phyloP scores from a whole-genome alignment of 2,329 filamentous ascomycete species.

The Fusarium palustre region DNA sequence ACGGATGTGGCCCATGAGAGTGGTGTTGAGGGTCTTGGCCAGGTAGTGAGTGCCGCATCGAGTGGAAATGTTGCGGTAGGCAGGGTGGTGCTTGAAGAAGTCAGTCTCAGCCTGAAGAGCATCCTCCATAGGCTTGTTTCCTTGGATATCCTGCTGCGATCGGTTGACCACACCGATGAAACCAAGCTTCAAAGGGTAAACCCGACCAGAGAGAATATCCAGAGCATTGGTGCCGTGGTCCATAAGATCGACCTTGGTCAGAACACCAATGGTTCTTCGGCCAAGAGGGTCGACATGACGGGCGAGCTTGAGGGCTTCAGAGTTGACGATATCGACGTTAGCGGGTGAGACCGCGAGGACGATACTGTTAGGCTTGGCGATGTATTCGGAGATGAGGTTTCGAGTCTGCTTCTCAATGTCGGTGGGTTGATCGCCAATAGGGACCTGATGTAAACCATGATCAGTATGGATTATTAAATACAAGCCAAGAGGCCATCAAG shows the following conservation, averaged over 20 bases:
- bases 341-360: slow-evolving; percentile 96
- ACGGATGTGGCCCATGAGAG: slow-evolving; percentile 95
- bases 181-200: slow-evolving; percentile 95
- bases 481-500: slow-evolving; percentile 23
- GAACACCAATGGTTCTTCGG: slow-evolving; percentile 92
- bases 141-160: slow-evolving; percentile 97
- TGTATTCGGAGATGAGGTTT: slow-evolving; percentile 96
- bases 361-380: slow-evolving; percentile 98
- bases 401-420: slow-evolving; percentile 99
- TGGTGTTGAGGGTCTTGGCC: slow-evolving; percentile 93
- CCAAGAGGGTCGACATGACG: slow-evolving; percentile 96
- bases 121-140: slow-evolving; percentile 93
- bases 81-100: slow-evolving; percentile 97
- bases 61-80: slow-evolving; percentile 94
- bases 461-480: slow-evolving; percentile 35
- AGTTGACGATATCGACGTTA: slow-evolving; percentile 98
- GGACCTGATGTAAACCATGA: slow-evolving; percentile 68
- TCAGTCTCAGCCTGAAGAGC: slow-evolving; percentile 90
- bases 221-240: slow-evolving; percentile 98
- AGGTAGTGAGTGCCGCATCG: slow-evolving; percentile 94
- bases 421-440: slow-evolving; percentile 95
- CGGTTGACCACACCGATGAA: slow-evolving; percentile 99
- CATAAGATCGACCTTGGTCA: slow-evolving; percentile 98
- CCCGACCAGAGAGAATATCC: slow-evolving; percentile 95
- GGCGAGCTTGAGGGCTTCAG: slow-evolving; percentile 94